Percentiles rank a stretch among this genome's conserved stretches.
Conservation (phyloP, 2,329 filamentous ascomycete species). For the Colletotrichum sansevieriae region DNA sequence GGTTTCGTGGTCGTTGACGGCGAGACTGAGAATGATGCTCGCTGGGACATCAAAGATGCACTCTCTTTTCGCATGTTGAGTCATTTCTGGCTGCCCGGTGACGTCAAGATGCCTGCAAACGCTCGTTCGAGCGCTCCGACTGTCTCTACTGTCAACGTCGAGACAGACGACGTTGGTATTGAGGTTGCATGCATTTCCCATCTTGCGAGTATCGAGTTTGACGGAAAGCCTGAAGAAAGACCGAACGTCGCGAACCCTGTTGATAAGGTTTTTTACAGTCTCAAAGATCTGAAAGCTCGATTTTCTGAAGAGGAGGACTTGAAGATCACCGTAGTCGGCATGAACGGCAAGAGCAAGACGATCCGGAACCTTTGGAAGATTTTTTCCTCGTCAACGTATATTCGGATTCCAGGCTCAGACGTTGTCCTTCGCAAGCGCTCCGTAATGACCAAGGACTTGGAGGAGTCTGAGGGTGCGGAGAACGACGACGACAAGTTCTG, state of each 20-base stretch:
- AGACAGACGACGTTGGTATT: conserved; percentile 44
- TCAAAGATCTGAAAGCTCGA: conserved; percentile 48
- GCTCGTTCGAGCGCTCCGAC: conserved; percentile 36
- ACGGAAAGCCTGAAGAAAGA: conserved; percentile 26
- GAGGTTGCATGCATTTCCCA: conserved; percentile 44
- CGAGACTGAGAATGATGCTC: conserved; percentile 68
- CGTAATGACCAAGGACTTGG: too few relatives aligned
- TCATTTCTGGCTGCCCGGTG: conserved; percentile 75
- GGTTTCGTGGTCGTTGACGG: conserved; percentile 42
- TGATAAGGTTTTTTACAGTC: conserved; percentile 42
- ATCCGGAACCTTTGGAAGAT: conserved; percentile 51
- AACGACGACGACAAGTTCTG: too few relatives aligned
- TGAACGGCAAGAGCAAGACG: conserved; percentile 55
- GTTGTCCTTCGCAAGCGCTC: too few relatives aligned
- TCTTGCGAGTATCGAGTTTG: conserved; percentile 43
- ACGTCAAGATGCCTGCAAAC: conserved; percentile 53
- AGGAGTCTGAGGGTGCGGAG: too few relatives aligned
- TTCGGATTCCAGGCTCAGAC: conserved; percentile 45
- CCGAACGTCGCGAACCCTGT: conserved; percentile 24
- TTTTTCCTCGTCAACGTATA: conserved; percentile 49
- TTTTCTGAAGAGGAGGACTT: conserved; percentile 55
- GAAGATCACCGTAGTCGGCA: conserved; percentile 50
- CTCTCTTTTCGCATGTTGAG: conserved; percentile 77
- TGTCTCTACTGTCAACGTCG: conserved; percentile 5
- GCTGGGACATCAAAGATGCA: conserved; percentile 77